Evolutionary conservation across 805 yeast genomes (phyloP).

Genomic region (Lachancea kluyveri): DNA sequence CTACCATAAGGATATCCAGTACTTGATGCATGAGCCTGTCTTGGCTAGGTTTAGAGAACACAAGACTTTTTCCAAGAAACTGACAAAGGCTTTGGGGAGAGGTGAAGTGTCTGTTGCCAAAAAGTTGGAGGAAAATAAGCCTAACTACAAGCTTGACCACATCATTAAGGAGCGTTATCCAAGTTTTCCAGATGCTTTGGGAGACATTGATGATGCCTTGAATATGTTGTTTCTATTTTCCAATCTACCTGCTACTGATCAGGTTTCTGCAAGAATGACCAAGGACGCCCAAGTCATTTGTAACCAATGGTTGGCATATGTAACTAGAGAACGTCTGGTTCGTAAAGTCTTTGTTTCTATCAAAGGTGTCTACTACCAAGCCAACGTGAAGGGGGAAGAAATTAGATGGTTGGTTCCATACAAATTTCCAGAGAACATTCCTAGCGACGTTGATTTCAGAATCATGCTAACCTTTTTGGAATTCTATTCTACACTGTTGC

Average conservation of each 20-base stretch:
- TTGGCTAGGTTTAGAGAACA: slow-evolving; percentile 89
- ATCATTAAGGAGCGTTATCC: slow-evolving; percentile 95
- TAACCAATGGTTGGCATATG: slow-evolving; percentile 92
- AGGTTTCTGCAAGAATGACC: slow-evolving; percentile 73
- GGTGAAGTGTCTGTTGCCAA: slow-evolving; percentile 90
- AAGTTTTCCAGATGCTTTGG: slow-evolving; percentile 80
- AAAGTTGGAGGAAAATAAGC: slow-evolving; percentile 66
- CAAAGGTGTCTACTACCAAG: slow-evolving; percentile 95
- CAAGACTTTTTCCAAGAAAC: slow-evolving; percentile 86
- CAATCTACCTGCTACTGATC: slow-evolving; percentile 89
- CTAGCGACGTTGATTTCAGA: slow-evolving; percentile 89
- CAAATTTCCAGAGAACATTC: slow-evolving; percentile 94
- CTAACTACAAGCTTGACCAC: slow-evolving; percentile 75
- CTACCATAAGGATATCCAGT: slow-evolving; percentile 90
- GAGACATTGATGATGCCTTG: slow-evolving; percentile 93
- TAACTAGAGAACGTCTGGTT: slow-evolving; percentile 75
- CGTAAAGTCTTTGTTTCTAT: slow-evolving; percentile 92
- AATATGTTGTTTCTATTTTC: slow-evolving; percentile 93
- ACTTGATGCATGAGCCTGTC: slow-evolving; percentile 91
- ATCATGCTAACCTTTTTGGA: slow-evolving; percentile 96
- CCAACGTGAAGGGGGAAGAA: slow-evolving; percentile 83
- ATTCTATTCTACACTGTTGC: slow-evolving; percentile 86
- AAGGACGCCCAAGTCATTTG: slow-evolving; percentile 80
- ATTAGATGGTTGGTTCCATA: slow-evolving; percentile 95
- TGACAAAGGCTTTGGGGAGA: slow-evolving; percentile 83